phyloP scores from a whole-genome alignment of 805 yeast genomes.

The Saccharomycopsis microspora region DNA sequence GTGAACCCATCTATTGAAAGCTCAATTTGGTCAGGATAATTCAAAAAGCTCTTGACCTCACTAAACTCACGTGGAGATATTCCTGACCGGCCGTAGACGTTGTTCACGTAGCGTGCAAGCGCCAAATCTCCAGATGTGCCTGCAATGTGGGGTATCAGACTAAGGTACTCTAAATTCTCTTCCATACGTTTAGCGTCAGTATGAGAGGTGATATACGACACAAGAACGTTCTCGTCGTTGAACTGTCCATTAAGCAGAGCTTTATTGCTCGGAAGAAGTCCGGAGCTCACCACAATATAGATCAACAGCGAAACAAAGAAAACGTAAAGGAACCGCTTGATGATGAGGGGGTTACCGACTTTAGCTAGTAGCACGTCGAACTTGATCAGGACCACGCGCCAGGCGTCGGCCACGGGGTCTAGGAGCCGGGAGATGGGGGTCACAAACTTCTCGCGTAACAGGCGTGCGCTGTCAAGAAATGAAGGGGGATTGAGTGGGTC shows the following conservation, averaged over 20 bases:
- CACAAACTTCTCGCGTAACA: constrained; percentile 18
- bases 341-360: constrained; percentile 25
- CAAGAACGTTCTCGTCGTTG: constrained; percentile 44
- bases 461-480: background rate
- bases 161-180: constrained; percentile 56
- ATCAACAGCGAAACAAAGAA: constrained; percentile 47
- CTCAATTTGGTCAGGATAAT: constrained; percentile 44
- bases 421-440: constrained; percentile 30
- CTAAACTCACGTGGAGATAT: constrained; percentile 38
- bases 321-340: constrained; percentile 68
- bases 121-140: constrained; percentile 83
- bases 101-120: constrained; percentile 52
- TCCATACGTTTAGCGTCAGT: constrained; percentile 49
- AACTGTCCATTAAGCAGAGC: constrained; percentile 43
- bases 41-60: constrained; percentile 43
- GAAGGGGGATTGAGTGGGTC: background rate
- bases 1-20: constrained; percentile 21
- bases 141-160: constrained; percentile 76
- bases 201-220: constrained; percentile 35
- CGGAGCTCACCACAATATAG: constrained; percentile 47
- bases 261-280: constrained; percentile 35
- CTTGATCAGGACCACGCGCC: constrained; percentile 25
- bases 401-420: constrained; percentile 36
- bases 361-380: constrained; percentile 40
- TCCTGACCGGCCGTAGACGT: constrained; percentile 47